phyloP scores from a whole-genome alignment of 495 filamentous ascomycete species.

The Neurospora intermedia region DNA sequence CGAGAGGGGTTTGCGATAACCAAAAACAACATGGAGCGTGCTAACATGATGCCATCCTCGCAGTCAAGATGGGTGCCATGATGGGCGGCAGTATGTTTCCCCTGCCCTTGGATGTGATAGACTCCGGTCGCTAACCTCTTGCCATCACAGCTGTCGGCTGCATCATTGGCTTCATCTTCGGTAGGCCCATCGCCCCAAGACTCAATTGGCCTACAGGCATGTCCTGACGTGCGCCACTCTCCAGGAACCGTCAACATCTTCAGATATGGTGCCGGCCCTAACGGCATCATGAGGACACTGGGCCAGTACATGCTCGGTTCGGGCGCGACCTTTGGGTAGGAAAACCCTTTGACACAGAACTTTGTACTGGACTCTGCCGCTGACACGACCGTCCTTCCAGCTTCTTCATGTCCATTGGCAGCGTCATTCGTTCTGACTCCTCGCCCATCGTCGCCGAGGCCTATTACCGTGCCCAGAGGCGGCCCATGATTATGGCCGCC shows the following conservation, averaged over 20 bases:
- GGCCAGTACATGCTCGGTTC: conserved; percentile 98
- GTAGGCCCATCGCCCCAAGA: conserved; percentile 32
- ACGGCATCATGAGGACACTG: conserved; percentile 83
- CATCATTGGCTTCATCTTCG: conserved; percentile 97
- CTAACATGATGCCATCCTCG: conserved; percentile 15
- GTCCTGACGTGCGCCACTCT: conserved; percentile 13
- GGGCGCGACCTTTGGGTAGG: conserved; percentile 90
- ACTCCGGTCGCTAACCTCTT: conserved; percentile 4
- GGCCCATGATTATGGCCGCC: conserved; percentile 52
- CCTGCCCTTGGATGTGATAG: neutral
- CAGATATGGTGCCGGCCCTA: conserved; percentile 83
- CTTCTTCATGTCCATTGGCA: conserved; percentile 98
- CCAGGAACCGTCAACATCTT: conserved; percentile 87
- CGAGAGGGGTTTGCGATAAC: neutral
- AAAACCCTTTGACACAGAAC: neutral
- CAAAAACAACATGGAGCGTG: conserved; percentile 16
- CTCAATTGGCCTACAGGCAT: neutral
- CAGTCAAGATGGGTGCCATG: conserved; percentile 96
- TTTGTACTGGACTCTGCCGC: neutral
- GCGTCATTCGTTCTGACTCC: conserved; percentile 78
- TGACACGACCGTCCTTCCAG: conserved; percentile 33
- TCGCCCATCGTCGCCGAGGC: conserved; percentile 52
- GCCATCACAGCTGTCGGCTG: conserved; percentile 64
- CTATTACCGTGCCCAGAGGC: conserved; percentile 47
- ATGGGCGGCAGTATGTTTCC: conserved; percentile 82